Conservation (phyloP, 208 protist genomes). For the Crithidia brevicula region DNA sequence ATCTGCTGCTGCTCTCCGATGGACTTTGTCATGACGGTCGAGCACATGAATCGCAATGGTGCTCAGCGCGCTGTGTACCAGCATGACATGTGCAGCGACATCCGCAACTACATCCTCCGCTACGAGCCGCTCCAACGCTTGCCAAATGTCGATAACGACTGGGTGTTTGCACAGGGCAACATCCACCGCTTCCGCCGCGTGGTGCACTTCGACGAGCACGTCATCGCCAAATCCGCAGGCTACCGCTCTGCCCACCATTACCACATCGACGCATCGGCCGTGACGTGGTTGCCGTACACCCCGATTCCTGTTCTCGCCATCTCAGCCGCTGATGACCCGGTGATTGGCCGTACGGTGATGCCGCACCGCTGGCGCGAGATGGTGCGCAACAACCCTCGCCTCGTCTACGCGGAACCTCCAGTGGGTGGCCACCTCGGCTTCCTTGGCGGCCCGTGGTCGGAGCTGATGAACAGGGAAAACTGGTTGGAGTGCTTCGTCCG, state of each 20-base stretch:
- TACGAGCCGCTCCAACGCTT: conserved; percentile 45
- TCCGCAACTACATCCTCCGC: conserved; percentile 48
- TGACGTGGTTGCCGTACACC: conserved; percentile 49
- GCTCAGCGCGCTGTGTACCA: conserved; percentile 51
- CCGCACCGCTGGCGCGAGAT: conserved; percentile 52
- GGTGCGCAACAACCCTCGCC: conserved; percentile 38
- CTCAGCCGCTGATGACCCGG: conserved; percentile 53
- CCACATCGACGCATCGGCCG: conserved; percentile 43
- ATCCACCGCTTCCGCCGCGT: conserved; percentile 37
- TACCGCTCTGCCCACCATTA: conserved; percentile 61
- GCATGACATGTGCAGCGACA: conserved; percentile 41
- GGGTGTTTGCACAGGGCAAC: conserved; percentile 39
- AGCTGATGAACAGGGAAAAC: conserved; percentile 36
- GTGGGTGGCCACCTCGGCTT: conserved; percentile 68
- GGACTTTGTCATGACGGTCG: conserved; percentile 50
- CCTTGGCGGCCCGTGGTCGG: conserved; percentile 45
- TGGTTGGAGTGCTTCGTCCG: conserved; percentile 49
- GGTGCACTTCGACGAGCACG: conserved; percentile 59
- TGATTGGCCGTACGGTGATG: conserved; percentile 45
- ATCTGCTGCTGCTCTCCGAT: conserved; percentile 52
- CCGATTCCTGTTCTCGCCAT: conserved; percentile 48
- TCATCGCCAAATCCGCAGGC: conserved; percentile 47
- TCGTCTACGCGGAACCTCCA: conserved; percentile 51
- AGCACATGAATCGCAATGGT: conserved; percentile 53
- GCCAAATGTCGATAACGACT: conserved; percentile 47